A percentile compares a stretch with the other conserved stretches of the same genome.
These are phyloP conservation scores for Ustilago crameri DNA, from an alignment of 1,284 basidiomycete genomes.

Conservation along the genomic window DNA sequence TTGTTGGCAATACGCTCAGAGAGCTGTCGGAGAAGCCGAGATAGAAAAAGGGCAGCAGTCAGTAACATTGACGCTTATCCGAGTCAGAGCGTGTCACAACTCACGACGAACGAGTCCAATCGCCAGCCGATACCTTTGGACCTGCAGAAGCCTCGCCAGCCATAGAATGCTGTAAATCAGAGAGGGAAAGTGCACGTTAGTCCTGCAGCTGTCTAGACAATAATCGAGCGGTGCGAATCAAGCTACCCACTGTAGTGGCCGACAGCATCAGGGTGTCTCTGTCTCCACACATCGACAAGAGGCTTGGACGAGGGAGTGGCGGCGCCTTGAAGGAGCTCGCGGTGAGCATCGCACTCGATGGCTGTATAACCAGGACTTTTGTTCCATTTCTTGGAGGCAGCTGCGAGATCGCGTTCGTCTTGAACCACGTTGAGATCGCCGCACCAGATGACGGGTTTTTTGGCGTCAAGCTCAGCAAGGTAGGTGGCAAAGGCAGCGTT, in stretches of 20 bases:
- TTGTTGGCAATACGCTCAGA: conserved; percentile 74
- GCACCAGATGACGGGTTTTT: conserved; percentile 87
- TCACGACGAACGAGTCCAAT: conserved; percentile 77
- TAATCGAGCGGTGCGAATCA: not conserved
- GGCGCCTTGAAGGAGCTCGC: conserved; percentile 61
- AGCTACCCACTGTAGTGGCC: conserved; percentile 73
- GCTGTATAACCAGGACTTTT: conserved; percentile 70
- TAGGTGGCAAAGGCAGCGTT: conserved; percentile 72
- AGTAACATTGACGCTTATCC: too few relatives aligned
- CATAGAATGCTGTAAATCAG: conserved; percentile 75
- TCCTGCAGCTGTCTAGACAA: not conserved
- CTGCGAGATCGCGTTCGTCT: conserved; percentile 66
- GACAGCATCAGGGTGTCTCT: conserved; percentile 75
- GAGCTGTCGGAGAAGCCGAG: conserved; percentile 21
- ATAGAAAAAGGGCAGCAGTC: too few relatives aligned
- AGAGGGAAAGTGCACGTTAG: not conserved
- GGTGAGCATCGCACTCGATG: conserved; percentile 73
- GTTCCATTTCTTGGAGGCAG: conserved; percentile 70
- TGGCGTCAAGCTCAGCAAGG: conserved; percentile 77
- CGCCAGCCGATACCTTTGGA: conserved; percentile 86
- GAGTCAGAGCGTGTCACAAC: not conserved
- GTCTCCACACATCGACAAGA: conserved; percentile 84
- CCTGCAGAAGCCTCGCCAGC: conserved; percentile 83
- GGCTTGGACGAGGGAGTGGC: conserved; percentile 62
- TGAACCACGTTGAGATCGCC: conserved; percentile 87